These are phyloP conservation scores for Suillus subluteus DNA, from an alignment of 768 basidiomycete genomes.

Conservation along the genomic window DNA sequence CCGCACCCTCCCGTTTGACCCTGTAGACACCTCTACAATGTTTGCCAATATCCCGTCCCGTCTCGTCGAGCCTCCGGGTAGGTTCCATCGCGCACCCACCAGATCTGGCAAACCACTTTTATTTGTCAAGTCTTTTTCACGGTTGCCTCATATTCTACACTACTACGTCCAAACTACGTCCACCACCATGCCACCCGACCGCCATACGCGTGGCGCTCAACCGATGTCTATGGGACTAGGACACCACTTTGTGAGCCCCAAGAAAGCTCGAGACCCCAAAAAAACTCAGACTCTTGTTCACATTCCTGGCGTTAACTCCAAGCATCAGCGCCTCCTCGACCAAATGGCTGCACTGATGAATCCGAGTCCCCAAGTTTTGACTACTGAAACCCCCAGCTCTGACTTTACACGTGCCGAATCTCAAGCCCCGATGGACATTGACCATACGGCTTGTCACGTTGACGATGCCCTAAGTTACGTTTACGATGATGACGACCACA, in stretches of 20 bases:
- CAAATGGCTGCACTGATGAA: not conserved
- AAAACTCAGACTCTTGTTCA: constrained; percentile 12
- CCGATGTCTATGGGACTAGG: constrained; percentile 19
- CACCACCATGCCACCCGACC: not conserved
- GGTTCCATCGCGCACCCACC: too few relatives aligned
- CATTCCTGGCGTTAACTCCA: not conserved
- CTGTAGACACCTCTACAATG: too few relatives aligned
- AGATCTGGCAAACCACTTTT: too few relatives aligned
- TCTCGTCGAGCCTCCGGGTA: too few relatives aligned
- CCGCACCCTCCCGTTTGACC: too few relatives aligned
- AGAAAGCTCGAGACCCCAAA: constrained; percentile 15
- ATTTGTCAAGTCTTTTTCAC: not conserved
- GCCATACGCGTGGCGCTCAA: not conserved
- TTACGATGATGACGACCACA: not conserved
- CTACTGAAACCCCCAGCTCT: not conserved
- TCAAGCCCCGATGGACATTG: not conserved
- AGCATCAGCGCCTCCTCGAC: not conserved
- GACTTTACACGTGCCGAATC: not conserved
- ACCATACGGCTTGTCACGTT: not conserved
- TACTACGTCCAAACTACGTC: too few relatives aligned
- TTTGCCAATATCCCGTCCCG: too few relatives aligned
- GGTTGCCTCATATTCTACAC: too few relatives aligned
- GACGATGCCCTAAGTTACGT: too few relatives aligned
- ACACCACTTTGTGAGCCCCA: constrained; percentile 20
- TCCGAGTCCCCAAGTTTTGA: not conserved